A percentile compares a stretch with the other conserved stretches of the same genome.
Conservation (phyloP, 1,284 basidiomycete genomes). For the Violaceomyces palustris region DNA sequence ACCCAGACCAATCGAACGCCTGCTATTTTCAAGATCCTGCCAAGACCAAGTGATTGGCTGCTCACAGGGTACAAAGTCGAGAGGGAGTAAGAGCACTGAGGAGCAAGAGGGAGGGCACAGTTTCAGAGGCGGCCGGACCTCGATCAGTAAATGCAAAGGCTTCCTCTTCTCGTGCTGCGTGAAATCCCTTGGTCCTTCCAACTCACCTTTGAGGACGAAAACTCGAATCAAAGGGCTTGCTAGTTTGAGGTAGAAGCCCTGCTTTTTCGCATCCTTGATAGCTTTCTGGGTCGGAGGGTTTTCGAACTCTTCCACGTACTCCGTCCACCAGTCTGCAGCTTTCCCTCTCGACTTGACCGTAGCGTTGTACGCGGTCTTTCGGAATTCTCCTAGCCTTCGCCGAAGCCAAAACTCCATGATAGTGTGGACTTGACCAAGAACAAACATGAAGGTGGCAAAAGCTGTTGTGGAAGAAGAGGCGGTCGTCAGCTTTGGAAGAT, state of each 20-base stretch:
- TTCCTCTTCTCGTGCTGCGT: no score
- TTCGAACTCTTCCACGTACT: constrained; percentile 46
- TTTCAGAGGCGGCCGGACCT: neutral
- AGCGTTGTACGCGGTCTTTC: constrained; percentile 38
- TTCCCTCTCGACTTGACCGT: constrained; percentile 47
- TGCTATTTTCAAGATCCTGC: no score
- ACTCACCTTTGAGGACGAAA: constrained; percentile 32
- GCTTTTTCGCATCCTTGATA: constrained; percentile 34
- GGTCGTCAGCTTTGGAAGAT: no score
- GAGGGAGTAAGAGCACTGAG: constrained; percentile 34
- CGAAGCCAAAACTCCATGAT: constrained; percentile 48
- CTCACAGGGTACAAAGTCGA: constrained; percentile 43
- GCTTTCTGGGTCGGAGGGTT: constrained; percentile 43
- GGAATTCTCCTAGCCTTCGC: constrained; percentile 27
- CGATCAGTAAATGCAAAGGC: neutral
- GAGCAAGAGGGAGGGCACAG: neutral
- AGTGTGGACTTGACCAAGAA: constrained; percentile 41
- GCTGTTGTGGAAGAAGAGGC: constrained; percentile 2
- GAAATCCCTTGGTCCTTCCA: no score
- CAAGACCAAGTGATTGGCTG: no score
- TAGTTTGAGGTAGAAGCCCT: constrained; percentile 31
- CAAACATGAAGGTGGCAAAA: constrained; percentile 46
- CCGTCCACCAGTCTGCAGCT: constrained; percentile 45
- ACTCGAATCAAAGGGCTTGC: constrained; percentile 32
- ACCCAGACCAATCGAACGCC: no score